Percentiles rank a stretch among this genome's conserved stretches.
phyloP scores from a whole-genome alignment of 352 stramenopile genomes.

The Phytophthora colocasiae region DNA sequence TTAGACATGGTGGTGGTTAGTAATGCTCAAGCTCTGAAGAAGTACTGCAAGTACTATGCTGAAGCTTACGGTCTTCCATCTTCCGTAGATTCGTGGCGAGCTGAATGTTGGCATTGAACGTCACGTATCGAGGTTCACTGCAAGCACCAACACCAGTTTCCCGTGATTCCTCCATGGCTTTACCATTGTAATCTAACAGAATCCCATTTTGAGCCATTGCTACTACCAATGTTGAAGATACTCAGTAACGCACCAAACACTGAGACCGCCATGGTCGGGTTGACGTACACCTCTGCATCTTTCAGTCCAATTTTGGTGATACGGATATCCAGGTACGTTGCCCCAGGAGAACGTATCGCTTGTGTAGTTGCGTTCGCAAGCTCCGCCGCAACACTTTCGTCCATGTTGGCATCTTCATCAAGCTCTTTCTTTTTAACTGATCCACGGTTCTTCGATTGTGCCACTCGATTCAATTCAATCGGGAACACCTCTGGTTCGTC shows the following conservation, averaged over 20 bases:
- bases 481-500: slow-evolving; percentile 55
- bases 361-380: slow-evolving; percentile 28
- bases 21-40: background rate
- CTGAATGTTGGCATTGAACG: slow-evolving; percentile 54
- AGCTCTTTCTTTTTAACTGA: slow-evolving; percentile 42
- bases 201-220: background rate
- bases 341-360: slow-evolving; percentile 34
- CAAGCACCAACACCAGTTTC: slow-evolving; percentile 55
- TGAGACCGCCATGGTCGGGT: slow-evolving; percentile 70
- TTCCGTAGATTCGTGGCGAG: slow-evolving; percentile 56
- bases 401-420: slow-evolving; percentile 29
- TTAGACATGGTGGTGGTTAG: slow-evolving; percentile 6
- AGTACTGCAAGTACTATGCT: no score
- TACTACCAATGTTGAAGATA: background rate
- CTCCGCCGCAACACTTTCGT: slow-evolving; percentile 27
- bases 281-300: slow-evolving; percentile 66
- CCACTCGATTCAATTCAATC: slow-evolving; percentile 25
- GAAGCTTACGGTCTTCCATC: slow-evolving; percentile 59
- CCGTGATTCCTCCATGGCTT: slow-evolving; percentile 57
- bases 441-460: slow-evolving; percentile 26
- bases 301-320: slow-evolving; percentile 72
- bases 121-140: slow-evolving; percentile 53
- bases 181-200: slow-evolving; percentile 51
- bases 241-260: slow-evolving; percentile 47
- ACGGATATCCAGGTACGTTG: slow-evolving; percentile 59